These are phyloP conservation scores for Cystoisospora suis DNA, from an alignment of 169 alveolate genomes.

Conservation along the genomic window DNA sequence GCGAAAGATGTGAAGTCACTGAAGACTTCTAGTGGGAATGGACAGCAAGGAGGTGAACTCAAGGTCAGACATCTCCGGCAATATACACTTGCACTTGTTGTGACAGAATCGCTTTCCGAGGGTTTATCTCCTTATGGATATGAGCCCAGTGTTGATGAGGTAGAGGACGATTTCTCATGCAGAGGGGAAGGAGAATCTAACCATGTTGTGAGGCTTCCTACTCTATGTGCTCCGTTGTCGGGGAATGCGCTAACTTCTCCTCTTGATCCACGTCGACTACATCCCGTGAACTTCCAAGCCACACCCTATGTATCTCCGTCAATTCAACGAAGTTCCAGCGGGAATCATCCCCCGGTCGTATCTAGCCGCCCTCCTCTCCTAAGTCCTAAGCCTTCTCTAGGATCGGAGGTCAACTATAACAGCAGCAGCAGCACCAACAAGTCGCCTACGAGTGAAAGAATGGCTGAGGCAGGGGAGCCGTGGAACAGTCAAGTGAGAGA, in stretches of 20 bases:
- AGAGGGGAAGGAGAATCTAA: neutral
- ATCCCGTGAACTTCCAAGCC: neutral
- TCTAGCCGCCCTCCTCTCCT: neutral
- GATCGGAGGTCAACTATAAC: neutral
- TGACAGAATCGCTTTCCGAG: neutral
- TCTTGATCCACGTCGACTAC: slow-evolving; percentile 3
- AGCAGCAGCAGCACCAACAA: neutral
- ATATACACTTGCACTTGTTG: neutral
- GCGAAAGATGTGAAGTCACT: no score
- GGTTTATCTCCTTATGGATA: neutral
- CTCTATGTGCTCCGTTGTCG: slow-evolving; percentile 11
- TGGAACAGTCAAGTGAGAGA: no score
- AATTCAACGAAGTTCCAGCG: neutral
- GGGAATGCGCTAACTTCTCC: slow-evolving; percentile 11
- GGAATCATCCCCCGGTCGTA: neutral
- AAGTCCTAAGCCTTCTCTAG: neutral
- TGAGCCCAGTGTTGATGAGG: neutral
- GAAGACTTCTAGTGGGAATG: no score
- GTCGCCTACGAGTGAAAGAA: neutral
- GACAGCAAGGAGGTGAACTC: no score
- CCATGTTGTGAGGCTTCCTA: neutral
- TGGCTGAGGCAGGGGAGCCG: no score
- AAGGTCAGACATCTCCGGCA: neutral
- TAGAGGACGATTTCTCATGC: no score
- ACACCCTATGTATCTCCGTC: neutral